Percentiles rank a stretch among this genome's conserved stretches.
These are phyloP conservation scores for Mrakia frigida DNA, from an alignment of 768 basidiomycete genomes.

Conservation along the genomic window DNA sequence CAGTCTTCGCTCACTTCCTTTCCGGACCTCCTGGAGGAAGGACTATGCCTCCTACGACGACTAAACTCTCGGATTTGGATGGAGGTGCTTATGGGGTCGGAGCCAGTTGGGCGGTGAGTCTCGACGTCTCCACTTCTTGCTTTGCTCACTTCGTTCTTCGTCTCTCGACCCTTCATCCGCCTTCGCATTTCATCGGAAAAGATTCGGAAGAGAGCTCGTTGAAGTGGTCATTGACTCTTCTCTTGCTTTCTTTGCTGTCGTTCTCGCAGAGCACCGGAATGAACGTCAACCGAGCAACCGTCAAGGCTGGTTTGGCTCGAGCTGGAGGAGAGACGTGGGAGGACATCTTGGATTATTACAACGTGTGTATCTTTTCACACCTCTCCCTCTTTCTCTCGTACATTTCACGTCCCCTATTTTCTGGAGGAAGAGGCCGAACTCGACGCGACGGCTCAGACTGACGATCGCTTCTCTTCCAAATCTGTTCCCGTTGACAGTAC, in stretches of 20 bases:
- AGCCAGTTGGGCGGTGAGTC: slow-evolving; percentile 66
- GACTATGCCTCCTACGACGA: slow-evolving; percentile 73
- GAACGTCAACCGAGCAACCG: slow-evolving; percentile 65
- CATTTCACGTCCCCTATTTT: not conserved
- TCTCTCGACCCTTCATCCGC: not conserved
- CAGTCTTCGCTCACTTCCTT: slow-evolving; percentile 71
- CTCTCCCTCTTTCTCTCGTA: not conserved
- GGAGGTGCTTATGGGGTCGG: slow-evolving; percentile 95
- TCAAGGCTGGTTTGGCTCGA: slow-evolving; percentile 74
- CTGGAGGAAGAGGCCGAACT: not conserved
- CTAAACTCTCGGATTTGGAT: slow-evolving; percentile 76
- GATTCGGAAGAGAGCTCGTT: not conserved
- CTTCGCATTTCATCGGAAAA: too few species aligned
- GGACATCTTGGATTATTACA: slow-evolving; percentile 85
- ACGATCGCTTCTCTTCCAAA: not conserved
- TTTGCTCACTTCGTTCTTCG: not conserved
- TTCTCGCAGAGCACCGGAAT: slow-evolving; percentile 60
- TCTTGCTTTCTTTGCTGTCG: not conserved
- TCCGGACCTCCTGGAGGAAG: slow-evolving; percentile 87
- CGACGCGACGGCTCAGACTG: not conserved
- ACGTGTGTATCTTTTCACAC: slow-evolving; percentile 48
- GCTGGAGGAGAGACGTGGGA: slow-evolving; percentile 92
- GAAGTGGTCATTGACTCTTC: not conserved
- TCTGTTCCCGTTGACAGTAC: slow-evolving; percentile 54
- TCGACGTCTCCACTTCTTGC: not conserved